phyloP scores from a whole-genome alignment of 257 asterid genomes.

The Coffea eugenioides region DNA sequence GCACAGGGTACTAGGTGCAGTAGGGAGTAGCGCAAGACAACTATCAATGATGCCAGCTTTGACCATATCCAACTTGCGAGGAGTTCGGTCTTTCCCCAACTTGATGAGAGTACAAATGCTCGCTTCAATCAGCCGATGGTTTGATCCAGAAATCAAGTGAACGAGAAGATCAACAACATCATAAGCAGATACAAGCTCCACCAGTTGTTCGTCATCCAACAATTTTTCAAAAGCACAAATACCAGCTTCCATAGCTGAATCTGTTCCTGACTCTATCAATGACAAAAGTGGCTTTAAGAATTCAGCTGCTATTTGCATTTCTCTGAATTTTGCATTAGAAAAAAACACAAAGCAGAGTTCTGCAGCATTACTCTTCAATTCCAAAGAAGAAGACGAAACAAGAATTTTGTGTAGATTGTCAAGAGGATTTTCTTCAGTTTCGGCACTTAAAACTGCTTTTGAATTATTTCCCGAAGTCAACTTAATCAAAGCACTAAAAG shows the following conservation, averaged over 20 bases:
- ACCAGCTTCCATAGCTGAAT: slow-evolving; percentile 64
- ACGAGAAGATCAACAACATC: slow-evolving; percentile 69
- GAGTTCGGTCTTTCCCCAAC: slow-evolving; percentile 85
- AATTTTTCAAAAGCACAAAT: slow-evolving; percentile 77
- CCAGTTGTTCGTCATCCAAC: slow-evolving; percentile 69
- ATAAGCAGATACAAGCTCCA: slow-evolving; percentile 54
- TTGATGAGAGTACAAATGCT: slow-evolving; percentile 76
- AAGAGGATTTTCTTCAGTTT: slow-evolving; percentile 66
- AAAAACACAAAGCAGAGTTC: slow-evolving; percentile 66
- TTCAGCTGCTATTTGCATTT: slow-evolving; percentile 49
- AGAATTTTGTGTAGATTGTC: slow-evolving; percentile 55
- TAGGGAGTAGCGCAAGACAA: slow-evolving; percentile 69
- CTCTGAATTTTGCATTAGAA: slow-evolving; percentile 50
- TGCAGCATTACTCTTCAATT: slow-evolving; percentile 71
- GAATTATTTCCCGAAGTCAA: slow-evolving; percentile 55
- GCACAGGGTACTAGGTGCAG: slow-evolving; percentile 68
- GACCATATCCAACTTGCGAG: slow-evolving; percentile 87
- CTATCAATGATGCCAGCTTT: slow-evolving; percentile 75
- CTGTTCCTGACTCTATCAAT: slow-evolving; percentile 65
- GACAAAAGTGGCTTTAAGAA: slow-evolving; percentile 62
- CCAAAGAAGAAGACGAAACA: slow-evolving; percentile 49
- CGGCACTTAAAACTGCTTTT: slow-evolving; percentile 59
- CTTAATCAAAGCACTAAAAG: slow-evolving; percentile 69
- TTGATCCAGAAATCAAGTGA: slow-evolving; percentile 64
- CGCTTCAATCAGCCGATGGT: slow-evolving; percentile 68